Base-by-base conservation (phyloP, 179 eudicot genomes). In the Silene coronaria region DNA sequence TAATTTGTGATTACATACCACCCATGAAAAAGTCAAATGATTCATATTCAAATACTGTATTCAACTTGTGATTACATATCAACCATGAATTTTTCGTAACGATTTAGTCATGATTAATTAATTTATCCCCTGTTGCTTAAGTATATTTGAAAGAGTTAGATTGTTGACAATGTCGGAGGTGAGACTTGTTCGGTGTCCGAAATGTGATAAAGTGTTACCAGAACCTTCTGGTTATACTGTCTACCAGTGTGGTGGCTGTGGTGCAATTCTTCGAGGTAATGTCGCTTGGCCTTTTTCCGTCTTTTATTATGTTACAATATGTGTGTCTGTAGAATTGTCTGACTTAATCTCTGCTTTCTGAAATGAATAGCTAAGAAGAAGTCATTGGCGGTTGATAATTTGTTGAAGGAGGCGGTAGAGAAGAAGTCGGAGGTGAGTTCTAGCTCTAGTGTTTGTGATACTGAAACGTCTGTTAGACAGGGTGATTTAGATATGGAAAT, bases 231-330 rank as follows among this genome's bases (percentile, higher is more conserved):
- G 85, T 60, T 81, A 28, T 82, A 80, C 91, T 58, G 86, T 91
- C 75, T 93, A 91, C 75, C 86, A 83, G 79, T 90, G 98, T 79
- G 96, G 98, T 71, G 95, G 95, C 14, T 94, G 94, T 75, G 92
- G 92, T 74, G 85, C 92, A 80, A 81, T 89, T 80, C 89, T 94
- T 63, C 57, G 83, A 82, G 93, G 98, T 94, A 82, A 24, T 34
- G 0, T 48, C 57, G 57, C 6, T 13, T 48, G 2, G 3, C 57
- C n/a, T 0, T 48, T 48, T 13, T 2, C 5, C 6, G 19, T 2
- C 2, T 48, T n/a, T 38, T 36, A 46, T 72, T 7, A 38, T 76
- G 79, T 76, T 76, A 16, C 61, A 76, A 22, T 4, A 34, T 0
- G 2, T 80, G 80, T 81, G 80, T 81, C 73, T 77, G 83, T 77